Evolutionary conservation across 2,329 filamentous ascomycete genomes (phyloP), one percentile per base, ranked within the genome.

Genomic region (Ophiostoma quercus): DNA sequence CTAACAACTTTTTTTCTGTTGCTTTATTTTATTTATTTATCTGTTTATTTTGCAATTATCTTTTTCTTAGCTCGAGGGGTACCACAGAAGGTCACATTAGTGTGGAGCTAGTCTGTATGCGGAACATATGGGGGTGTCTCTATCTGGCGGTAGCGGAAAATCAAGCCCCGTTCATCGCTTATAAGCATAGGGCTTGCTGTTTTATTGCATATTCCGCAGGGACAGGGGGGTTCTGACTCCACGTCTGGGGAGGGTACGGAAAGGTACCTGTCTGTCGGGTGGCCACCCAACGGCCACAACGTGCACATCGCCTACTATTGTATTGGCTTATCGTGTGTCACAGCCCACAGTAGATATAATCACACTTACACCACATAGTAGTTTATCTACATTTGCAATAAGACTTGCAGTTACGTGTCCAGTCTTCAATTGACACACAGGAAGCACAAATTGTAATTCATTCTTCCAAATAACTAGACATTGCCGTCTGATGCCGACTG

Each of bases 241-340:
- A 34, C 9, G 57, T 5, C 57, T 32, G 57, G 25, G 57, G 57
- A 57, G 25, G 57, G 25, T 62, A 62, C 57, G 32, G 32, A 14
- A 62, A 62, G 57, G 57, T 62, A 62, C 57, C 22, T 62, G 25
- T 62, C 57, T 57, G 11, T 12, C 22, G 51, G 22, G 51, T 57
- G 25, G 51, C 51, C n/a, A 57, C 51, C 25, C 51, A 57, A 57
- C 51, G 12, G 57, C 25, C 57, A 34, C 25, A 57, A 57, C 51
- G n/a, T 25, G 22, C 51, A 25, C 51, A 25, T 22, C 22, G 11
- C 51, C 51, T 57, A 9, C n/a, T 57, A 22, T 47, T 19, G 43
- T 47, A 47, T 47, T 47, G 43, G 43, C 43, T n/a, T 47, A 47
- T 43, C 39, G 39, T 8, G 47, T 54, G 47, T 34, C 34, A 34